Evolutionary conservation across 2,329 filamentous ascomycete species (phyloP), one percentile per base, ranked within the genome.

Genomic region (Arthrinium puccinioides): DNA sequence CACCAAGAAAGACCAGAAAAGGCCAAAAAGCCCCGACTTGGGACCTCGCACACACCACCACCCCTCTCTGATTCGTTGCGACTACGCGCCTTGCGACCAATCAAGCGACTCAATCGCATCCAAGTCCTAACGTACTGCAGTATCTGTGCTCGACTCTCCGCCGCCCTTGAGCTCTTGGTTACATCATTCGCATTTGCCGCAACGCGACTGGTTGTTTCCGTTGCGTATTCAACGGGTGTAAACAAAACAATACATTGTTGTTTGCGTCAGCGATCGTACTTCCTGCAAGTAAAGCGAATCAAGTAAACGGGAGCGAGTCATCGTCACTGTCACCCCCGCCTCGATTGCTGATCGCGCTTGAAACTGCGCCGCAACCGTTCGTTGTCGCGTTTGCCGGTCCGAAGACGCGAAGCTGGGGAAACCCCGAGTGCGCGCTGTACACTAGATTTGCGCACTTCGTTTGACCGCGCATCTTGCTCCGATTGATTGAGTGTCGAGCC

Each of bases 101-200:
- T 36, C 33, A 36, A 24, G 33, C 33, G 28, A 28, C 23, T 36
- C 24, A 36, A 36, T 36, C 33, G 33, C 33, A 19, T 8, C n/a
- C 9, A 16, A 11, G 20, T 10, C 7, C 18, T 21, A n/a, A 20
- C 29, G 10, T 11, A 15, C 18, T 21, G 20, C 28, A 30, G 19
- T 15, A 15, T n/a, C 30, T 14, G 8, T 18, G n/a, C 19, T 21
- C 16, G 8, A 19, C 30, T 7, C 6, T 20, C 16, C 29, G 23
- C 24, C 26, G 33, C 23, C 33, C 28, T n/a, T 20, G 20, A 27
- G 33, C 15, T 36, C 33, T n/a, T n/a, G 6, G 33, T 36, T 36
- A 36, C 33, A 36, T 36, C 33, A 36, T 36, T 36, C 19, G 33
- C 33, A 18, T 23, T 24, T 26, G 33, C 23, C 24, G 33, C 24